Conservation (phyloP, 2,329 filamentous ascomycete genomes). For the Diplodia intermedia region DNA sequence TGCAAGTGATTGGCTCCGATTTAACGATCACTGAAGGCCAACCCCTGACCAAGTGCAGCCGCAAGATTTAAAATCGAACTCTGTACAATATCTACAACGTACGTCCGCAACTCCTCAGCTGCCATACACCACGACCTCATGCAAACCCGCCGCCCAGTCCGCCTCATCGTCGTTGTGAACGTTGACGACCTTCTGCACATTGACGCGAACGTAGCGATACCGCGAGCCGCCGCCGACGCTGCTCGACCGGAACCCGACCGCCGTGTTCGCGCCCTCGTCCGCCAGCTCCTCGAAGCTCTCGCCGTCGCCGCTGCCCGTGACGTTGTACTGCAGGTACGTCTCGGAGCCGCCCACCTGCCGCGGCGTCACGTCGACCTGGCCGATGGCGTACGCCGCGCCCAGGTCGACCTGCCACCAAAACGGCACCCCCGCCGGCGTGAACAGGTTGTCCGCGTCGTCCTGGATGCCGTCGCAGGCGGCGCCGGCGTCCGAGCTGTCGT, state of each 20-base stretch:
- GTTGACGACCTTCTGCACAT: conserved; percentile 24
- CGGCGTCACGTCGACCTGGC: conserved; percentile 36
- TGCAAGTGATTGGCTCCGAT: no score
- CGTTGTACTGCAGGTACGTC: conserved; percentile 36
- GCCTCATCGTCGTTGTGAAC: conserved; percentile 25
- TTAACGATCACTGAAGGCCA: neutral
- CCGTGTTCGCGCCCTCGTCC: conserved; percentile 17
- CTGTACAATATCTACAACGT: neutral
- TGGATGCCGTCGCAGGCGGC: conserved; percentile 15
- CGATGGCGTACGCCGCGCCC: conserved; percentile 31
- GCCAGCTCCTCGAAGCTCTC: neutral
- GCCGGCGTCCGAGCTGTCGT: conserved; percentile 13
- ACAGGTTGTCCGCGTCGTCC: conserved; percentile 22
- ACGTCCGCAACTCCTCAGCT: neutral
- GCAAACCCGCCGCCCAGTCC: conserved; percentile 14
- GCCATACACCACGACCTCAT: conserved; percentile 16
- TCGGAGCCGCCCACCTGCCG: conserved; percentile 36
- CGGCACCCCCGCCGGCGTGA: conserved; percentile 35
- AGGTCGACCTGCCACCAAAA: conserved; percentile 38
- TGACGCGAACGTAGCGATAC: conserved; percentile 6
- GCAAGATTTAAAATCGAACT: no score
- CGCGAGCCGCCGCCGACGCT: neutral
- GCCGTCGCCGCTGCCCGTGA: conserved; percentile 35
- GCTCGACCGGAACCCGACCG: conserved; percentile 14
- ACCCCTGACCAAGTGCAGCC: neutral